A percentile compares a stretch with the other conserved stretches of the same genome.
Evolutionary conservation across 1,284 basidiomycete species (phyloP).

Genomic region (Megacollybia platyphylla): DNA sequence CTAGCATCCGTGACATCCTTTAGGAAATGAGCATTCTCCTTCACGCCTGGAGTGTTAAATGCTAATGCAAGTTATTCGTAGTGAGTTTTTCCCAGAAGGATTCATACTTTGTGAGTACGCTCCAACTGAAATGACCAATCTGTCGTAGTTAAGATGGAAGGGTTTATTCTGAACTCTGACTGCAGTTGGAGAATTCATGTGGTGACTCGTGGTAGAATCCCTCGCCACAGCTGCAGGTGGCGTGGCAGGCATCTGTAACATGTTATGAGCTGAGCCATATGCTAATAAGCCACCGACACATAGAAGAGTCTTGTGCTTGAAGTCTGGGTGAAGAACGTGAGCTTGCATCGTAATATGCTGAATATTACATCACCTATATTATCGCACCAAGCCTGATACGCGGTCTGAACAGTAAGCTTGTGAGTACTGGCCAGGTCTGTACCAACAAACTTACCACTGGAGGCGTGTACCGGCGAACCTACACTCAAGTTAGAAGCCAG

Average conservation of each 20-base stretch:
- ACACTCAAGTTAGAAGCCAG: slow-evolving; percentile 9
- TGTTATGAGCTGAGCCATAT: not conserved
- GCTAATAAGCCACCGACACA: slow-evolving; percentile 28
- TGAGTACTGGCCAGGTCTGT: not conserved
- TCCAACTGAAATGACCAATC: slow-evolving; percentile 76
- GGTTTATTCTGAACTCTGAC: slow-evolving; percentile 7
- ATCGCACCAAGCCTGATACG: slow-evolving; percentile 67
- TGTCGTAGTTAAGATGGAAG: slow-evolving; percentile 61
- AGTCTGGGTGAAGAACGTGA: slow-evolving; percentile 27
- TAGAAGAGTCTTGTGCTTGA: slow-evolving; percentile 43
- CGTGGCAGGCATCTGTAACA: slow-evolving; percentile 41
- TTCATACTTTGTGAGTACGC: slow-evolving; percentile 69
- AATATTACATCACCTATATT: slow-evolving; percentile 29
- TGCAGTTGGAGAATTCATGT: not conserved
- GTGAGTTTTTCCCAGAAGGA: not conserved
- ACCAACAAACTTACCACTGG: slow-evolving; percentile 28
- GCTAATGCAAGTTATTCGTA: slow-evolving; percentile 21
- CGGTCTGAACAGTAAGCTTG: slow-evolving; percentile 21
- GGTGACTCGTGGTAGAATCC: slow-evolving; percentile 7
- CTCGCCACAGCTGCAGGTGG: slow-evolving; percentile 19
- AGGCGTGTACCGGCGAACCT: slow-evolving; percentile 42
- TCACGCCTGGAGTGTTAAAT: slow-evolving; percentile 55
- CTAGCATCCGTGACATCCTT: slow-evolving; percentile 78
- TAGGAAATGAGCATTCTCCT: slow-evolving; percentile 70
- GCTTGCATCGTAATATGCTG: not conserved